Evolutionary conservation across 2,329 filamentous ascomycete species (phyloP).

Genomic region (Cytospora chrysosperma): DNA sequence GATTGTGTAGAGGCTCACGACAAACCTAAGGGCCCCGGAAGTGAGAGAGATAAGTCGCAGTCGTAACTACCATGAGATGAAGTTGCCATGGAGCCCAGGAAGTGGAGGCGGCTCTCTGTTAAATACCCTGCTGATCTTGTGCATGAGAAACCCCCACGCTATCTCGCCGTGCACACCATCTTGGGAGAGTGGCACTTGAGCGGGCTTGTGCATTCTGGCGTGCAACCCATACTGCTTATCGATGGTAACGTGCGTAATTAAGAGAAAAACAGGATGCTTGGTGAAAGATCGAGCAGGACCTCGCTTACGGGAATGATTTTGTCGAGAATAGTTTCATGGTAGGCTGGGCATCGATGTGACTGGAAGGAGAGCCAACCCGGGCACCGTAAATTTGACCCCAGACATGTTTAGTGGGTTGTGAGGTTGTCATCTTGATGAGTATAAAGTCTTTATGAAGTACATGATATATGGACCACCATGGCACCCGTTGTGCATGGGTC

Average conservation of each 20-base stretch:
- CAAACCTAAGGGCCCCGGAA: neutral
- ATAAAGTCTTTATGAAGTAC: no score
- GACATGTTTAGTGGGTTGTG: no score
- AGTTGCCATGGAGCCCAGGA: neutral
- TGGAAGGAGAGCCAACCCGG: no score
- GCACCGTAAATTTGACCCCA: no score
- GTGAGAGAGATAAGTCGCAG: neutral
- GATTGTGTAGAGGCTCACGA: neutral
- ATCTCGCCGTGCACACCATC: conserved; percentile 3
- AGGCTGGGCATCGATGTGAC: no score
- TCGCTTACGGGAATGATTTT: no score
- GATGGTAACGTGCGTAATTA: neutral
- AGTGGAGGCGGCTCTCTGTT: conserved; percentile 7
- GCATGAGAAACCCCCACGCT: conserved; percentile 17
- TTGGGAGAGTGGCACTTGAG: neutral
- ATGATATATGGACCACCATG: no score
- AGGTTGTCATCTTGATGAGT: neutral
- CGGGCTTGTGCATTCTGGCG: no score
- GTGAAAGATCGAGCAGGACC: no score
- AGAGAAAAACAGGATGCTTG: neutral
- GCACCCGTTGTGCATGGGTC: no score
- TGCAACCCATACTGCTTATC: neutral
- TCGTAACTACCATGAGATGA: neutral
- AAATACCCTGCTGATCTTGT: conserved; percentile 15
- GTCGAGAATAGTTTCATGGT: no score